A percentile compares a stretch with the other conserved stretches of the same genome.
Conservation (phyloP, 768 basidiomycete species). For the Collybia sordida region DNA sequence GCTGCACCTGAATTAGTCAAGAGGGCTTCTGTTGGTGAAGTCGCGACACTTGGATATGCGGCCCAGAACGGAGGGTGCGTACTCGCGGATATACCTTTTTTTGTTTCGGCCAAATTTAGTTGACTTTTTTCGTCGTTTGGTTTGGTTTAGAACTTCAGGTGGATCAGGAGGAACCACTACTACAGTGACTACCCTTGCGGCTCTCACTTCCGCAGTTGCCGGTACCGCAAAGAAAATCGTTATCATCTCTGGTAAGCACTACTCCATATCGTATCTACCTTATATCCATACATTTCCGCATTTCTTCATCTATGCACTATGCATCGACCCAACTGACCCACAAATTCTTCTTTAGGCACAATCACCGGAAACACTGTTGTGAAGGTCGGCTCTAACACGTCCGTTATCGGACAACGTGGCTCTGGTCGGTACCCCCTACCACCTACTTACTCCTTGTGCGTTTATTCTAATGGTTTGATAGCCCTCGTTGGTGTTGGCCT, state of each 20-base stretch:
- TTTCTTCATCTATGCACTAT: too few species aligned
- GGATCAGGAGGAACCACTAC: slow-evolving; percentile 40
- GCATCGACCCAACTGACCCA: slow-evolving; percentile 42
- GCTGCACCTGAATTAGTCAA: slow-evolving; percentile 4
- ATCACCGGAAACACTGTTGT: slow-evolving; percentile 44
- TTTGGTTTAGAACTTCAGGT: slow-evolving; percentile 32
- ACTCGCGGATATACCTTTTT: not conserved
- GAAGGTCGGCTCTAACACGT: slow-evolving; percentile 42
- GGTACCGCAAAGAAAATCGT: slow-evolving; percentile 41
- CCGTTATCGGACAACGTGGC: slow-evolving; percentile 38
- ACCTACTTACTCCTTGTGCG: not conserved
- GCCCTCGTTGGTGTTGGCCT: slow-evolving; percentile 46
- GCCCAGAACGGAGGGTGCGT: slow-evolving; percentile 28
- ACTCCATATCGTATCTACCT: too few species aligned
- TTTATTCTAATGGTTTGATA: slow-evolving; percentile 12
- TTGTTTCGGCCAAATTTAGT: not conserved
- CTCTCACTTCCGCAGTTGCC: slow-evolving; percentile 35
- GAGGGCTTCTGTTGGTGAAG: slow-evolving; percentile 32
- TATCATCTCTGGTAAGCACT: slow-evolving; percentile 42
- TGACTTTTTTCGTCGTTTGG: not conserved
- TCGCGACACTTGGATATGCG: slow-evolving; percentile 36
- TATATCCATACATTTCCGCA: too few species aligned
- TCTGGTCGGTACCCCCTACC: slow-evolving; percentile 27
- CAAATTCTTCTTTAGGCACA: slow-evolving; percentile 32
- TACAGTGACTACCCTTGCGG: slow-evolving; percentile 39